phyloP scores from a whole-genome alignment of 176 grass and related monocot genomes.

The Rhynchospora breviuscula region DNA sequence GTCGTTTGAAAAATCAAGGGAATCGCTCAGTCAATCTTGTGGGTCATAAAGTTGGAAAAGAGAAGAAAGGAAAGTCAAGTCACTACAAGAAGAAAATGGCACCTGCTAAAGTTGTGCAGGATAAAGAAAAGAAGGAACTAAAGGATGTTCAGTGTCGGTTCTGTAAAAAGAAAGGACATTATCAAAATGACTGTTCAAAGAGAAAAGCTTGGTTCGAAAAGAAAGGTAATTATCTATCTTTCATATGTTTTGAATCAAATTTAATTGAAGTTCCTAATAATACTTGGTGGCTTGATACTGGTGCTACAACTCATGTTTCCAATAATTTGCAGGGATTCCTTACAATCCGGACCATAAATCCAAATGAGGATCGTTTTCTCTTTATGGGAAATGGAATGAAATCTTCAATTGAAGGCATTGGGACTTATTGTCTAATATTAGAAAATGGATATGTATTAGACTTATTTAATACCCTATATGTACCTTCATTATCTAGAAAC shows the following conservation, averaged over 20 bases:
- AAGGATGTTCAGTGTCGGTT: not conserved
- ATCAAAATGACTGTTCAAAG: too few relatives aligned
- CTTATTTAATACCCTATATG: not conserved
- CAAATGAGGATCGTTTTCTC: not conserved
- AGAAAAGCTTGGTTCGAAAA: too few relatives aligned
- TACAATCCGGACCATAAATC: conserved; percentile 17
- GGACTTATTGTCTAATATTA: conserved; percentile 11
- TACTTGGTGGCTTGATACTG: too few relatives aligned
- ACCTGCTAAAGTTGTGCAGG: not conserved
- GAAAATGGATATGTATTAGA: not conserved
- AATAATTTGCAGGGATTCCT: conserved; percentile 14
- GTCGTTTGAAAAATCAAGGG: not conserved
- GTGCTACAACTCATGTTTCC: not conserved
- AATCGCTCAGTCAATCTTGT: not conserved
- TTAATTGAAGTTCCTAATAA: too few relatives aligned
- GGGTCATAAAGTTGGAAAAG: not conserved
- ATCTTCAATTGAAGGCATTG: conserved; percentile 12
- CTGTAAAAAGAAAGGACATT: not conserved
- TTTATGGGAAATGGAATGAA: conserved; percentile 21
- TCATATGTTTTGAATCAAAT: too few relatives aligned
- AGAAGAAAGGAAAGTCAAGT: not conserved
- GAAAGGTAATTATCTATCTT: too few relatives aligned
- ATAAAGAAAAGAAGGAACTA: not conserved
- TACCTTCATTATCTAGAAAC: conserved; percentile 32
- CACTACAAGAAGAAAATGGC: not conserved